Evolutionary conservation across 371 early-diverging fungal genomes (phyloP).

Genomic region (Polyrhizophydium stewartii): DNA sequence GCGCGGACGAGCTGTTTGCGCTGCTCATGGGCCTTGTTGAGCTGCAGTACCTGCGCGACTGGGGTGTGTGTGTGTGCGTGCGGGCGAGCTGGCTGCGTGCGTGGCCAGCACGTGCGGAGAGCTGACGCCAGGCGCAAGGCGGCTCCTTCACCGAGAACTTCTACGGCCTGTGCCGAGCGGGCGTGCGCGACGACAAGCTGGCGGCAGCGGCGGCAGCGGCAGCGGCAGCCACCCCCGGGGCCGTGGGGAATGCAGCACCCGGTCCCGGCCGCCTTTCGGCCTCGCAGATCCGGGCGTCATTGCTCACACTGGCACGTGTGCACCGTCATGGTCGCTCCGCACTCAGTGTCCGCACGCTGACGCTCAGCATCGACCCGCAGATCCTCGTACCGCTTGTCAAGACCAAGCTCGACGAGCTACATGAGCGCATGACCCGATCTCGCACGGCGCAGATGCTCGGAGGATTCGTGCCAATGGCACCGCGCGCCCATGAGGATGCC

Average conservation of each 20-base stretch:
- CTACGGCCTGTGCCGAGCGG: conserved; percentile 78
- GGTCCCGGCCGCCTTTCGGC: conserved; percentile 27
- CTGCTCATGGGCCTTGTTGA: conserved; percentile 73
- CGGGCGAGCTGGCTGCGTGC: no score
- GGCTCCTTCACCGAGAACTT: conserved; percentile 90
- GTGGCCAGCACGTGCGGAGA: not conserved
- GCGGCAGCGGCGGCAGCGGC: not conserved
- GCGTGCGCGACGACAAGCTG: not conserved
- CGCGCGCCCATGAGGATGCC: no score
- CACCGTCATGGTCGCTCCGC: not conserved
- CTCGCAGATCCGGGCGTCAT: conserved; percentile 56
- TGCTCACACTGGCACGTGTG: conserved; percentile 57
- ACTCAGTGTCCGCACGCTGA: not conserved
- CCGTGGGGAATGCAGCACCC: conserved; percentile 6
- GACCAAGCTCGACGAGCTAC: conserved; percentile 65
- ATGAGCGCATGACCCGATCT: conserved; percentile 57
- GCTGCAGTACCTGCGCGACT: conserved; percentile 70
- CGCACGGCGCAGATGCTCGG: not conserved
- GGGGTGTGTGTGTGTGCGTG: conserved; percentile 46
- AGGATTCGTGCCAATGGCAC: not conserved
- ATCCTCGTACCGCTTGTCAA: conserved; percentile 73
- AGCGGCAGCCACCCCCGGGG: not conserved
- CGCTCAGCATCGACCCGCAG: conserved; percentile 9
- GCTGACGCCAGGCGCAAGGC: conserved; percentile 31
- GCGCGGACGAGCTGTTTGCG: conserved; percentile 71